Percentiles rank a stretch among this genome's conserved stretches.
Evolutionary conservation across 2,329 filamentous ascomycete genomes (phyloP).

Genomic region (Lithohypha guttulata): DNA sequence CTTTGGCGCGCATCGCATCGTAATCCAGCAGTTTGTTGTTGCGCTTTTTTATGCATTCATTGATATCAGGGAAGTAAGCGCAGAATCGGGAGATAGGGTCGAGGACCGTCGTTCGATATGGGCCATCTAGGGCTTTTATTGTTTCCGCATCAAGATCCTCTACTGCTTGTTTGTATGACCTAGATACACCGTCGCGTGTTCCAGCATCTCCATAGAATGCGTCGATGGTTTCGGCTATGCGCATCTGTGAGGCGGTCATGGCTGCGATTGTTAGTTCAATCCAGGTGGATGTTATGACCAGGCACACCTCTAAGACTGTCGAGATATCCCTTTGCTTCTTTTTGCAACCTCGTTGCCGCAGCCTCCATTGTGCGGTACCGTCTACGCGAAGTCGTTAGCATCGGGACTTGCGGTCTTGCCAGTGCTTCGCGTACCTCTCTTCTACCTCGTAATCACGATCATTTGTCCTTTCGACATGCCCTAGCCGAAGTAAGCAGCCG

Average conservation of each 20-base stretch:
- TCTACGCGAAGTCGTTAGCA: slow-evolving; percentile 38
- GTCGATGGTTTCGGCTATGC: slow-evolving; percentile 97
- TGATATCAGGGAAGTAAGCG: slow-evolving; percentile 97
- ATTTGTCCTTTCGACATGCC: slow-evolving; percentile 96
- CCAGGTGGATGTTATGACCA: neutral
- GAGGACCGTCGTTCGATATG: slow-evolving; percentile 72
- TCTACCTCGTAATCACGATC: slow-evolving; percentile 98
- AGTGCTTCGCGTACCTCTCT: slow-evolving; percentile 70
- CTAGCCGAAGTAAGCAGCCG: slow-evolving; percentile 33
- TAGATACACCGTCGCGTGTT: slow-evolving; percentile 84
- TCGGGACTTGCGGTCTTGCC: no score
- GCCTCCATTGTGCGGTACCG: slow-evolving; percentile 97
- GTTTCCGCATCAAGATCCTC: slow-evolving; percentile 96
- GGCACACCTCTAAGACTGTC: slow-evolving; percentile 75
- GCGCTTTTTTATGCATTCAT: slow-evolving; percentile 98
- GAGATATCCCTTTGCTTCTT: slow-evolving; percentile 95
- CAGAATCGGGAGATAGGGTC: slow-evolving; percentile 95
- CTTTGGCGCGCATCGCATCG: slow-evolving; percentile 86
- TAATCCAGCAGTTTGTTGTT: slow-evolving; percentile 98
- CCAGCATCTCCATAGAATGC: slow-evolving; percentile 97
- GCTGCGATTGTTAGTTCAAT: slow-evolving; percentile 41
- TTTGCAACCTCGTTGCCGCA: slow-evolving; percentile 81
- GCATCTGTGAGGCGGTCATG: slow-evolving; percentile 99
- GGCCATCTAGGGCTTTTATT: slow-evolving; percentile 94
- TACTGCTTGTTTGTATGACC: slow-evolving; percentile 96